Evolutionary conservation across 257 asterid species (phyloP).

Genomic region (Nicotiana benthamiana): DNA sequence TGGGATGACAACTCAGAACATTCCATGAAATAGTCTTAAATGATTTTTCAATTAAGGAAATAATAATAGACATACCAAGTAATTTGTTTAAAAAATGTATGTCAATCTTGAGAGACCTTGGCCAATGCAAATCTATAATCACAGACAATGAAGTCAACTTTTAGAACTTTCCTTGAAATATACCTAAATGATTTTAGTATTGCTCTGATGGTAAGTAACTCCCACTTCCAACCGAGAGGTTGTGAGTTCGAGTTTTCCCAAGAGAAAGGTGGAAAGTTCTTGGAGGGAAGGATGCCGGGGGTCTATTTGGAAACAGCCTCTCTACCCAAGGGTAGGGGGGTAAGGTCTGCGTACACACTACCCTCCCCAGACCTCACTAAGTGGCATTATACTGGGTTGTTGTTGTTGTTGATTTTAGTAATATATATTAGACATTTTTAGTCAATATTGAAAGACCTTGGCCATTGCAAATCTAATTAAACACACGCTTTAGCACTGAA

Average conservation of each 20-base stretch:
- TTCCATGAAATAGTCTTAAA: neutral
- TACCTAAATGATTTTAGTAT: neutral
- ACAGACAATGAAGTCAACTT: neutral
- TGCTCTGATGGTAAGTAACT: too few relatives aligned
- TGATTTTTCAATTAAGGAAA: neutral
- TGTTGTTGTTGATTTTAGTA: neutral
- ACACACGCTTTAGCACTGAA: neutral
- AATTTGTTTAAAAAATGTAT: neutral
- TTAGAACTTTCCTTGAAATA: neutral
- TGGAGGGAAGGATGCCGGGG: too few relatives aligned
- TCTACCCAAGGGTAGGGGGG: too few relatives aligned
- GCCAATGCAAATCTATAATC: neutral
- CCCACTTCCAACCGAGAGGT: too few relatives aligned
- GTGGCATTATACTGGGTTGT: too few relatives aligned
- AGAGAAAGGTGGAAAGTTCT: too few relatives aligned
- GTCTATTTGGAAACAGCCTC: too few relatives aligned
- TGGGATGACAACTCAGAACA: neutral
- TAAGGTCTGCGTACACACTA: too few relatives aligned
- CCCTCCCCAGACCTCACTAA: too few relatives aligned
- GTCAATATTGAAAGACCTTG: neutral
- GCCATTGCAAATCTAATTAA: neutral
- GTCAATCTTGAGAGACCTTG: neutral
- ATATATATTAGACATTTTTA: neutral
- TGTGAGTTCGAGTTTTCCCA: too few relatives aligned
- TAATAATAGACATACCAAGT: neutral